Evolutionary conservation across 306 rosid species (phyloP).

Genomic region (Corylus americana): DNA sequence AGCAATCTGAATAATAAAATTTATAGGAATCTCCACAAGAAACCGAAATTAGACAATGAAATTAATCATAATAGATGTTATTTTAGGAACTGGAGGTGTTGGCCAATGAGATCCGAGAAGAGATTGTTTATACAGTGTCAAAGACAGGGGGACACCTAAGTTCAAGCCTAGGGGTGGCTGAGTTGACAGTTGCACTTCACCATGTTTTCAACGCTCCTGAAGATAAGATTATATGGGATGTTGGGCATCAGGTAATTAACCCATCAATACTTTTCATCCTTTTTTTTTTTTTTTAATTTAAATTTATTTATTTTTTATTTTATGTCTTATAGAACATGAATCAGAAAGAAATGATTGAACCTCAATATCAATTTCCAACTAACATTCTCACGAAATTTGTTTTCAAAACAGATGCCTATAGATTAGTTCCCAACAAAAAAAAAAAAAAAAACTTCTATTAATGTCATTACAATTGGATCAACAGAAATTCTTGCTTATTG

Average conservation of each 20-base stretch:
- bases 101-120: slow-evolving; percentile 56
- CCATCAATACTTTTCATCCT: not conserved
- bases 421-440: too few species aligned
- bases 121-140: slow-evolving; percentile 56
- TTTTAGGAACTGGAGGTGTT: slow-evolving; percentile 52
- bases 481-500: not conserved
- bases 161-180: slow-evolving; percentile 70
- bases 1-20: too few species aligned
- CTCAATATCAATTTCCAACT: too few species aligned
- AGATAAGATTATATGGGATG: slow-evolving; percentile 75
- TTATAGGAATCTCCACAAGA: not conserved
- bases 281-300: not conserved
- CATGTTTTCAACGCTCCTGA: slow-evolving; percentile 60
- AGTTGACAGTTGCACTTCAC: slow-evolving; percentile 70
- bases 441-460: not conserved
- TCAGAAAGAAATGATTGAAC: too few species aligned
- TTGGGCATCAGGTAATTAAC: slow-evolving; percentile 61
- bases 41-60: not conserved
- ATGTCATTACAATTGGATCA: not conserved
- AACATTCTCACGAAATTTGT: too few species aligned
- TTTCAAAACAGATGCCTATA: too few species aligned
- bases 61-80: not conserved
- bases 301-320: not conserved
- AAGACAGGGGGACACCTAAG: slow-evolving; percentile 62
- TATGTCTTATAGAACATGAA: too few species aligned